A percentile compares a stretch with the other conserved stretches of the same genome.
These are phyloP conservation scores for Xanthoconium purpureum DNA, from an alignment of 768 basidiomycete genomes.

Conservation along the genomic window DNA sequence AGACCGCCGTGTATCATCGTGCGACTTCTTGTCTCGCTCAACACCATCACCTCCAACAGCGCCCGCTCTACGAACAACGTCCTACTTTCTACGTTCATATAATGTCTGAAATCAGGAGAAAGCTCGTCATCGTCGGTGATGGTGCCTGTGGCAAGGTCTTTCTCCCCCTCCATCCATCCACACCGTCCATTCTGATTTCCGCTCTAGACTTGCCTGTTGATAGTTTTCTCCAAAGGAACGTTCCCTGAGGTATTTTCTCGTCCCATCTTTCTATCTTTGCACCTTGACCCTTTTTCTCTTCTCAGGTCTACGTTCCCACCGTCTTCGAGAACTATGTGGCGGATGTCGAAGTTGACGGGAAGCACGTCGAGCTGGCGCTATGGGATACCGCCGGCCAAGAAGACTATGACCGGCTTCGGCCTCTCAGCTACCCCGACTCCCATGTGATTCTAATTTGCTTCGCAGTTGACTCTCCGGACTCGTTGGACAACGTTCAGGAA, in stretches of 20 bases:
- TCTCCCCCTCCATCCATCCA: background rate
- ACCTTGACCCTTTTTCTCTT: background rate
- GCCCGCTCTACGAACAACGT: conserved; percentile 32
- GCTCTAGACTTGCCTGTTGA: conserved; percentile 82
- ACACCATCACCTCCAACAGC: conserved; percentile 37
- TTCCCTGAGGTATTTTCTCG: conserved; percentile 75
- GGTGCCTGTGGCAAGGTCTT: conserved; percentile 93
- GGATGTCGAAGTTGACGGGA: conserved; percentile 97
- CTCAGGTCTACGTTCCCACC: conserved; percentile 96
- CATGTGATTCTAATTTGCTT: conserved; percentile 99
- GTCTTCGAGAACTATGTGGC: conserved; percentile 99
- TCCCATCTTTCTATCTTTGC: background rate
- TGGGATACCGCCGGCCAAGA: conserved; percentile 99
- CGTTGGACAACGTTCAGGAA: conserved; percentile 99
- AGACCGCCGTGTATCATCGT: conserved; percentile 36
- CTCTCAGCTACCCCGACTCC: conserved; percentile 98
- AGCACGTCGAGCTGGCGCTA: conserved; percentile 95
- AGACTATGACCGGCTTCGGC: conserved; percentile 97
- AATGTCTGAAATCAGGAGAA: conserved; percentile 98
- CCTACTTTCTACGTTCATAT: conserved; percentile 35
- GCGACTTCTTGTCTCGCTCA: conserved; percentile 39
- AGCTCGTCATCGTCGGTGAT: conserved; percentile 98
- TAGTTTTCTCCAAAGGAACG: conserved; percentile 94
- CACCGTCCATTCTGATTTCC: conserved; percentile 20
- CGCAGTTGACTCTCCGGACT: conserved; percentile 96